These are phyloP conservation scores for Arthrobotrys musiformis DNA, from an alignment of 2,329 filamentous ascomycete genomes.

Conservation along the genomic window DNA sequence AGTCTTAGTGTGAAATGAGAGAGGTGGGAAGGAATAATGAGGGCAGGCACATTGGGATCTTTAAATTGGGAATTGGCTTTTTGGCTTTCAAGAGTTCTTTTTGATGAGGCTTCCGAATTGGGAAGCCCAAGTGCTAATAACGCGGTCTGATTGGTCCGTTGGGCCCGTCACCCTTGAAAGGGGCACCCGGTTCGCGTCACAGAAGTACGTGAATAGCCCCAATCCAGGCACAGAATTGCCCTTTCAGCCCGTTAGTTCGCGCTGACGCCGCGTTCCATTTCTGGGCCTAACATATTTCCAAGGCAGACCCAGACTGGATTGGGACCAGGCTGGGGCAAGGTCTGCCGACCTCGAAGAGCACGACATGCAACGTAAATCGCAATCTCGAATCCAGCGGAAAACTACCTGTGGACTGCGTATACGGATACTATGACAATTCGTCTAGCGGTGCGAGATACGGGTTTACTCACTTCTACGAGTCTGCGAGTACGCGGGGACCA, in stretches of 20 bases:
- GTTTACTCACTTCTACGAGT: too few species aligned
- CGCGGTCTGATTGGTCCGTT: slow-evolving; percentile 36
- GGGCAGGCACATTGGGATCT: slow-evolving; percentile 8
- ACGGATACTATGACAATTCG: too few species aligned
- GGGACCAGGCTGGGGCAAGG: not conserved
- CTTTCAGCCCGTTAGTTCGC: slow-evolving; percentile 35
- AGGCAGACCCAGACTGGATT: too few species aligned
- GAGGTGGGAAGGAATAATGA: not conserved
- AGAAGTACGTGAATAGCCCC: slow-evolving; percentile 9
- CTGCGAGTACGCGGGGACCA: too few species aligned
- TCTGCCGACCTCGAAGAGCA: too few species aligned
- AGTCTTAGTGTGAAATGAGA: slow-evolving; percentile 3
- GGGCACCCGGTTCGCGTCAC: slow-evolving; percentile 15
- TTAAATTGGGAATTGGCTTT: slow-evolving; percentile 20
- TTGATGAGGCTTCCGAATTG: slow-evolving; percentile 37
- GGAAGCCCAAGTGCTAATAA: slow-evolving; percentile 41
- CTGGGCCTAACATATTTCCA: not conserved
- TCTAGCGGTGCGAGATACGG: too few species aligned
- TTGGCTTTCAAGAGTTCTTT: not conserved
- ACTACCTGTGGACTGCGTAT: too few species aligned
- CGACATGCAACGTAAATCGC: too few species aligned
- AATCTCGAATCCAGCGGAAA: too few species aligned
- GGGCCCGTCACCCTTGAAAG: slow-evolving; percentile 18
- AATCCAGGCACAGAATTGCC: slow-evolving; percentile 23
- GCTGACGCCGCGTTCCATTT: slow-evolving; percentile 22